A percentile compares a stretch with the other conserved stretches of the same genome.
phyloP scores from a whole-genome alignment of 352 stramenopile species.

The Globisporangium middletonii region DNA sequence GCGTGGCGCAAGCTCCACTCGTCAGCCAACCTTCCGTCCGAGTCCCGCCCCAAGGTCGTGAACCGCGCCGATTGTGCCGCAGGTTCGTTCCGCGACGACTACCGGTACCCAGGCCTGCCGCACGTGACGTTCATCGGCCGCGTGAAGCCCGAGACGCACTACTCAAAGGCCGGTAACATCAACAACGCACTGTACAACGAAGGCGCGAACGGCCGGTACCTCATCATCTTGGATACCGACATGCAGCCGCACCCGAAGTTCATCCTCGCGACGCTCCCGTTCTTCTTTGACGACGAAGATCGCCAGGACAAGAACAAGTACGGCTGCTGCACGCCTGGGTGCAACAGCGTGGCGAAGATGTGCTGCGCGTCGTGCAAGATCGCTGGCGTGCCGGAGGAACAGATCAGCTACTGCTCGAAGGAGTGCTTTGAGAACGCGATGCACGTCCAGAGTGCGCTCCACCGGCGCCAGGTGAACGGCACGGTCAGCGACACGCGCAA shows the following conservation, averaged over 20 bases:
- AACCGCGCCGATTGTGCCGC: slow-evolving; percentile 83
- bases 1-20: slow-evolving; percentile 84
- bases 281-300: slow-evolving; percentile 85
- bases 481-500: slow-evolving; percentile 65
- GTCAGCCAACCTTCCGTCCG: slow-evolving; percentile 76
- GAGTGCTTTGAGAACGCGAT: slow-evolving; percentile 82
- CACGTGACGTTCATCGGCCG: slow-evolving; percentile 84
- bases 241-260: slow-evolving; percentile 91
- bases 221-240: slow-evolving; percentile 91
- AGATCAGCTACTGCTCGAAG: slow-evolving; percentile 83
- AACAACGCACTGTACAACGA: slow-evolving; percentile 90
- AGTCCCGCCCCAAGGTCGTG: slow-evolving; percentile 75
- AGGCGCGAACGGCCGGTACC: slow-evolving; percentile 83
- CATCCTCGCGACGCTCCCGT: slow-evolving; percentile 75
- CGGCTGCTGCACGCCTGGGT: slow-evolving; percentile 63
- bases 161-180: slow-evolving; percentile 91
- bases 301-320: slow-evolving; percentile 60
- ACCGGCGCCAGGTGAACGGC: slow-evolving; percentile 79
- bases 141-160: slow-evolving; percentile 85
- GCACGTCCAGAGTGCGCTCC: slow-evolving; percentile 69
- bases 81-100: slow-evolving; percentile 86
- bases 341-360: slow-evolving; percentile 78
- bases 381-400: slow-evolving; percentile 71
- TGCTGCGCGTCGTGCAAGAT: slow-evolving; percentile 85
- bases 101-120: slow-evolving; percentile 83